A percentile compares a stretch with the other conserved stretches of the same genome.
phyloP scores from a whole-genome alignment of 352 stramenopile species.

The Pythium dissotocum region DNA sequence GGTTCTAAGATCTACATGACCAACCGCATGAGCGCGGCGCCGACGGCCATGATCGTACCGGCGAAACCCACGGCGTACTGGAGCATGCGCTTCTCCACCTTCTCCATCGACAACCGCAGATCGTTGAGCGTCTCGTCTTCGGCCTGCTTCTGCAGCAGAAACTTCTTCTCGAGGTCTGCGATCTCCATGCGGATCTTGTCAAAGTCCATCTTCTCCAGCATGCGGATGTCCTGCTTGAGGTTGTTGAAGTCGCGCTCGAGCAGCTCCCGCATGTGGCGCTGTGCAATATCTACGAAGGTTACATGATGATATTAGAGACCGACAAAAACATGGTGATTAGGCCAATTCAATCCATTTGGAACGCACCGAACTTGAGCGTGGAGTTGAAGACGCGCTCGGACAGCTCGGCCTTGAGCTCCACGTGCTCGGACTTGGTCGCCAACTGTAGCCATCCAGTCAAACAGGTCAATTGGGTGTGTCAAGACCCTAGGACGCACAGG shows the following conservation, averaged over 20 bases:
- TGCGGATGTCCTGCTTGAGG: conserved; percentile 89
- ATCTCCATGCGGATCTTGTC: conserved; percentile 90
- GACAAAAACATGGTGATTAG: too few species aligned
- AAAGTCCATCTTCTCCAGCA: conserved; percentile 90
- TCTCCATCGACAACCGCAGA: conserved; percentile 86
- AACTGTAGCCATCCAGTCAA: conserved; percentile 36
- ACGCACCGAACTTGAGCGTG: conserved; percentile 85
- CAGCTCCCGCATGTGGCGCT: conserved; percentile 86
- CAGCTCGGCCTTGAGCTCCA: conserved; percentile 83
- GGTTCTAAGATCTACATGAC: conserved; percentile 46
- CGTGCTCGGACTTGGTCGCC: conserved; percentile 84
- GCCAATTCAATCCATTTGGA: too few species aligned
- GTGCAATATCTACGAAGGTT: conserved; percentile 68
- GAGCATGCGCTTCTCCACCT: conserved; percentile 88
- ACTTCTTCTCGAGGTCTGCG: conserved; percentile 87
- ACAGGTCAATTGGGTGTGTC: not conserved
- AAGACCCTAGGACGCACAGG: too few species aligned
- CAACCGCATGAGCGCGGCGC: conserved; percentile 69
- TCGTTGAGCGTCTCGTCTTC: conserved; percentile 88
- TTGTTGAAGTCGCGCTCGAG: conserved; percentile 89
- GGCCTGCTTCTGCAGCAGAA: conserved; percentile 87
- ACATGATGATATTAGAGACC: too few species aligned
- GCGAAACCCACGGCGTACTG: conserved; percentile 88
- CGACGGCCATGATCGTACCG: conserved; percentile 86
- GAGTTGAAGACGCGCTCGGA: conserved; percentile 89